These are phyloP conservation scores for Alternaria sp. DNA, from an alignment of 2,329 filamentous ascomycete species.

Conservation along the genomic window DNA sequence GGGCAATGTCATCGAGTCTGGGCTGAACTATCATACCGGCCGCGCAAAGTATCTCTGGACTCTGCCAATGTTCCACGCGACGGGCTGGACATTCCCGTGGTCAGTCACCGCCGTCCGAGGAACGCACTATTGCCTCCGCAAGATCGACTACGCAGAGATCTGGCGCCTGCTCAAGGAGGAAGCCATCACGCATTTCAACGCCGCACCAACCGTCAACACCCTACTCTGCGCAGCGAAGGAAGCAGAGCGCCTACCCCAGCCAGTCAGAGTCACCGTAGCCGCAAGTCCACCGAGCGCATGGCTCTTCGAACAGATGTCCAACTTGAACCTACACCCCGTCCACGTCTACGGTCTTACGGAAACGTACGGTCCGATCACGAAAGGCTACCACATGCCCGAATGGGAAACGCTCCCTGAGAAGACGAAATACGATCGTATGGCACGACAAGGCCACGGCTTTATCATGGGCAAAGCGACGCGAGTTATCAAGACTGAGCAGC, in stretches of 20 bases:
- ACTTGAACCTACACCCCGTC: constrained; percentile 84
- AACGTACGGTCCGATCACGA: constrained; percentile 95
- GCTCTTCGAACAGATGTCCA: constrained; percentile 91
- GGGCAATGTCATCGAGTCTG: constrained; percentile 87
- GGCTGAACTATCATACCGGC: constrained; percentile 73
- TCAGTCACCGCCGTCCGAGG: constrained; percentile 89
- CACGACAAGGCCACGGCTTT: constrained; percentile 91
- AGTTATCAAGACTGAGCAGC: constrained; percentile 79
- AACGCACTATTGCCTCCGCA: constrained; percentile 93
- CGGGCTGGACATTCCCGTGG: constrained; percentile 88
- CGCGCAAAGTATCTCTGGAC: constrained; percentile 89
- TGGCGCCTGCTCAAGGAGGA: constrained; percentile 89
- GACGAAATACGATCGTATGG: constrained; percentile 89
- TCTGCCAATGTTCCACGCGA: constrained; percentile 81
- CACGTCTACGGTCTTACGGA: constrained; percentile 90
- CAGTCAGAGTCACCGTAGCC: constrained; percentile 88
- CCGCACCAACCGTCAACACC: constrained; percentile 95
- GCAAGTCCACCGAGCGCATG: constrained; percentile 88
- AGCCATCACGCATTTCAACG: constrained; percentile 91
- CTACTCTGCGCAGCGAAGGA: constrained; percentile 81
- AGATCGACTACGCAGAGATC: constrained; percentile 92
- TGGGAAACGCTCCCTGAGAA: constrained; percentile 78
- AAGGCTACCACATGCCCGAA: constrained; percentile 83
- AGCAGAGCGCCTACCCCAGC: constrained; percentile 71
- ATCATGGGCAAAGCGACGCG: constrained; percentile 80